These are phyloP conservation scores for Phaeoacremonium minimum DNA, from an alignment of 2,329 filamentous ascomycete species.

Conservation along the genomic window DNA sequence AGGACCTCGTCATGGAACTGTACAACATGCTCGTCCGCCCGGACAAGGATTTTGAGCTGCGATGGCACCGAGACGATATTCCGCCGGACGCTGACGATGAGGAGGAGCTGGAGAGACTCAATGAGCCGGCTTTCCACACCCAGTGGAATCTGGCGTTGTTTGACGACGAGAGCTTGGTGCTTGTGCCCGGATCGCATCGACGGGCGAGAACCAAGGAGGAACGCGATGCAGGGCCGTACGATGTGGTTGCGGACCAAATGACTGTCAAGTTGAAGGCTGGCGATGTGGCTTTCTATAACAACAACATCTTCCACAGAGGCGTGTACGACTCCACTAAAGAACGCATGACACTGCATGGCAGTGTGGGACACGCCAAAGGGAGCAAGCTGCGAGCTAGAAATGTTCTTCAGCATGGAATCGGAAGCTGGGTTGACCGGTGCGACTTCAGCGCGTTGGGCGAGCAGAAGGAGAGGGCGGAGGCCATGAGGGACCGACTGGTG, in stretches of 20 bases:
- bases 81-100: constrained; percentile 57
- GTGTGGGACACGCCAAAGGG: constrained; percentile 57
- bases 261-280: constrained; percentile 65
- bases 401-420: constrained; percentile 71
- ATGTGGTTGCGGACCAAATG: constrained; percentile 59
- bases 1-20: constrained; percentile 76
- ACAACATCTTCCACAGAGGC: constrained; percentile 78
- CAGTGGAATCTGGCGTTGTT: constrained; percentile 85
- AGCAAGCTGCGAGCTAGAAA: constrained; percentile 59
- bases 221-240: constrained; percentile 62
- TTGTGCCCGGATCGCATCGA: constrained; percentile 71
- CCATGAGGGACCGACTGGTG: constrained; percentile 60
- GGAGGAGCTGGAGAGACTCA: constrained; percentile 61
- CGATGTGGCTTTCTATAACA: constrained; percentile 84
- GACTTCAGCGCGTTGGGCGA: constrained; percentile 47
- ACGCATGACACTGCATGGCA: constrained; percentile 69
- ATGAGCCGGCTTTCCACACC: constrained; percentile 62
- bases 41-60: constrained; percentile 63
- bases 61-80: constrained; percentile 85
- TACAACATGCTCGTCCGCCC: constrained; percentile 82
- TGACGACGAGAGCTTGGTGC: constrained; percentile 67
- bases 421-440: constrained; percentile 57
- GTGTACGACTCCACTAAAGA: constrained; percentile 57
- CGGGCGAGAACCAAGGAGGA: constrained; percentile 67
- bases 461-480: constrained; percentile 46